Base-by-base conservation (phyloP, 2,329 filamentous ascomycete genomes). In the Conoideocrella luteorostrata region DNA sequence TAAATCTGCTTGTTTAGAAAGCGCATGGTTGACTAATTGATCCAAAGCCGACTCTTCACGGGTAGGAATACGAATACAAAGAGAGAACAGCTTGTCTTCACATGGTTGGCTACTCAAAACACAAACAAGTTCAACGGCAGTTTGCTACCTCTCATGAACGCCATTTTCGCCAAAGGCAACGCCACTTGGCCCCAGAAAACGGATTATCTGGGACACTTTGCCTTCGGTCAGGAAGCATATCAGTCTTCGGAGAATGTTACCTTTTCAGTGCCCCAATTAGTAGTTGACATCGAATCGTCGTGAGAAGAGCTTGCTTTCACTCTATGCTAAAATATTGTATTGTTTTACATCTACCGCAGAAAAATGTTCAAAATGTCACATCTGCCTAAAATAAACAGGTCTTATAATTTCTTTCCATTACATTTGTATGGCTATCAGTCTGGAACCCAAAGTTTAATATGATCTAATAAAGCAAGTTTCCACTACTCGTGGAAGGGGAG, bases 211-310 rank as follows among this genome's bases (percentile, higher is more conserved):
- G 74, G 74, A 17, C 72, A 75, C 49, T 60, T 77, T 51, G 64
- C 64, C 36, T 71, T 78, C 48, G 75, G 75, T 18, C 68, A 69
- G 12, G 75, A 78, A 53, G 64, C 72, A 0, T 72, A 71, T 55
- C 67, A 58, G 5, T 60, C 67, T 6, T 44, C 54, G 21, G 51
- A 55, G 4, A 68, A 66, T 30, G 72, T 76, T 39, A 78, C 74
- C 1, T 75, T 78, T 49, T 40, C 46, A 10, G 46, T 48, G 21
- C 40, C 46, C 10, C 3, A 21, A 17, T 41, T 48, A 5, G 15
- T 28, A 2, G 22, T 48, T 4, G 40, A 48, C 23, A 11, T 48
- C 7, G 35, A 48, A 28, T 37, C 32, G 6, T 41, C 39, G n/a
- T n/a, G n/a, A n/a, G n/a, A n/a, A n/a, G n/a, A n/a, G n/a, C n/a